Evolutionary conservation across 192 early-diverging fungal species (phyloP), one percentile per base, ranked within the genome.

Genomic region (Chytriomyces sp.): DNA sequence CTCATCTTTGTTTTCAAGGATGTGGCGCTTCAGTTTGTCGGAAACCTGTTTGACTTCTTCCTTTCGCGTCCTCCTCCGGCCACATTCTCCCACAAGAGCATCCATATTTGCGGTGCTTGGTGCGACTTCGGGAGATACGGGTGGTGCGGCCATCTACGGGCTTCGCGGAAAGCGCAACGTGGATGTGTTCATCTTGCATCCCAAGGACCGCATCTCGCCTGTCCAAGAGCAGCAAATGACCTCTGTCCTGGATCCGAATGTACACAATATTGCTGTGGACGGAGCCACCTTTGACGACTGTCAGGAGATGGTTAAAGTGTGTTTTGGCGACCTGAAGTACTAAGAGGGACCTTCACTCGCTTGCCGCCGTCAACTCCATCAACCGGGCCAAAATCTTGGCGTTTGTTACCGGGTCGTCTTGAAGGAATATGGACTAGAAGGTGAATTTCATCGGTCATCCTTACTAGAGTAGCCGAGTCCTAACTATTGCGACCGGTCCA

Each of bases 151-250:
- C 37, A 99, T 99, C 80, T 98, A 96, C 76, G 95, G 95, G 6
- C 85, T 99, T 59, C 85, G 93, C 22, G 92, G 92, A 39, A 98
- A 98, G 88, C 89, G 93, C 76, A 91, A 94, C 80, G 87, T 99
- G 5, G 85, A 89, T 30, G 93, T 96, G 34, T 99, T 96, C 76
- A 98, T 99, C 56, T 80, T 98, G 59, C 92, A 93, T 75, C 96
- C 96, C 4, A 82, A 90, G 39, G 92, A 91, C 64, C 89, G 94
- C 56, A 93, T 99, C 58, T 93, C 91, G 40, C 90, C 94, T 14
- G 91, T 99, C 52, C 96, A 99, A 80, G 96, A 97, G 82, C 93
- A 93, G 31, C 97, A 99, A 83, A 99, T 99, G 97, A 99, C 97
- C 5, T 89, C 91, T 3, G 96, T 99, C 32, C 77, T 93, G 44